Evolutionary conservation across 768 basidiomycete genomes (phyloP).

Genomic region (Rhizopogon vesiculosus): DNA sequence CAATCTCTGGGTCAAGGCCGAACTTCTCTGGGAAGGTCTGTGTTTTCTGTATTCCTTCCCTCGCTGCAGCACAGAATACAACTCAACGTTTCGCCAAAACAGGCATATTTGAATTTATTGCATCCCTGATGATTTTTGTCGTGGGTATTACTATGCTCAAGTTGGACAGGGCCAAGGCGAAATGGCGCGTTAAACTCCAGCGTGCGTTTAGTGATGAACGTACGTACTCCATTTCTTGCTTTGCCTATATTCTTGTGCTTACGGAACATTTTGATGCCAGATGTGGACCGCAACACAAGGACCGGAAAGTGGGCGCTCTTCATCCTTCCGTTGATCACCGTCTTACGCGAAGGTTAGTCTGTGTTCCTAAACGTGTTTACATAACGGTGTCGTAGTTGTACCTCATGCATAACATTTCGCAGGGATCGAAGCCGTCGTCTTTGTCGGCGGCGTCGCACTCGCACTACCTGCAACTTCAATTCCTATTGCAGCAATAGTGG

Average conservation of each 20-base stretch:
- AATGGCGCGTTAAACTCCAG: constrained; percentile 89
- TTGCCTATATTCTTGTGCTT: not conserved
- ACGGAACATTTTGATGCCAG: constrained; percentile 15
- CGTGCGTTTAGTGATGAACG: constrained; percentile 65
- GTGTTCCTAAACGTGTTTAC: not conserved
- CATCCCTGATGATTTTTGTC: constrained; percentile 78
- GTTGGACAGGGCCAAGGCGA: constrained; percentile 90
- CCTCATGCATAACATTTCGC: not conserved
- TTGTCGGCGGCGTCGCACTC: constrained; percentile 91
- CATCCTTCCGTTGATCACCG: constrained; percentile 85
- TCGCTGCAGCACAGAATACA: not conserved
- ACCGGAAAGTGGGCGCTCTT: constrained; percentile 86
- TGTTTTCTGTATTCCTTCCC: constrained; percentile 11
- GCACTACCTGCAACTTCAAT: constrained; percentile 78
- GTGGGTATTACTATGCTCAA: constrained; percentile 96
- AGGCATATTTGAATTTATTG: constrained; percentile 71
- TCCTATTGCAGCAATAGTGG: constrained; percentile 86
- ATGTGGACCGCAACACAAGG: constrained; percentile 41
- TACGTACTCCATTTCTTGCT: constrained; percentile 19
- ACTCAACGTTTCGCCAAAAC: not conserved
- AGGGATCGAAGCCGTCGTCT: constrained; percentile 88
- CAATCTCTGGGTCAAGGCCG: constrained; percentile 80
- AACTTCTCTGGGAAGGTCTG: constrained; percentile 90
- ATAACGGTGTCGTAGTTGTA: not conserved
- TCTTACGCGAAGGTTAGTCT: constrained; percentile 77